Conservation (phyloP, 2,329 filamentous ascomycete species). For the Claviceps fusiformis region DNA sequence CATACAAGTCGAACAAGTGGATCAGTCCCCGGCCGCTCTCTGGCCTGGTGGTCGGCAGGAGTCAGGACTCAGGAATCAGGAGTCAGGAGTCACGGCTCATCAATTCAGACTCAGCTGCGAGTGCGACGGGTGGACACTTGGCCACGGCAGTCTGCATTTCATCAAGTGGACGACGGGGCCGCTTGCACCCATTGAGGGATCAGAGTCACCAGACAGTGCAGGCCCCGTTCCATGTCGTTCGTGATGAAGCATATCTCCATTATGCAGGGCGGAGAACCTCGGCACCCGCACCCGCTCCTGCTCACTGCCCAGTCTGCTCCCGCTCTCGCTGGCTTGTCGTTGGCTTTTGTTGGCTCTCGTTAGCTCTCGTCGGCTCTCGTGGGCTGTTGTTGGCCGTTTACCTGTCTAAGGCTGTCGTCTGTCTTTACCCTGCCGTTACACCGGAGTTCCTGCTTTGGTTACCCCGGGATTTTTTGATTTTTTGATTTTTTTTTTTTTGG, state of each 20-base stretch:
- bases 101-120: background rate
- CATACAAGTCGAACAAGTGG: background rate
- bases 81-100: background rate
- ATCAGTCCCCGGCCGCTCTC: background rate
- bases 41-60: too few species aligned
- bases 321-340: too few species aligned
- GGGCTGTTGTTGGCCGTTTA: too few species aligned
- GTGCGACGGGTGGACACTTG: background rate
- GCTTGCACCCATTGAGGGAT: background rate
- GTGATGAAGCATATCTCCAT: background rate
- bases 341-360: background rate
- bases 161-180: background rate
- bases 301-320: too few species aligned
- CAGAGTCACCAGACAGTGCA: background rate
- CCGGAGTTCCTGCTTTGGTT: background rate
- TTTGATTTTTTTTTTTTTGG: too few species aligned
- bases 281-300: too few species aligned
- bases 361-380: background rate
- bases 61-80: too few species aligned
- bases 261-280: background rate
- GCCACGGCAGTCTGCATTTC: constrained; percentile 1
- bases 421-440: background rate
- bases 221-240: too few species aligned
- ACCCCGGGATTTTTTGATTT: background rate
- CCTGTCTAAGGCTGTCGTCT: too few species aligned